Base-by-base conservation (phyloP, 495 filamentous ascomycete genomes). In the Diplogelasinospora grovesii region DNA sequence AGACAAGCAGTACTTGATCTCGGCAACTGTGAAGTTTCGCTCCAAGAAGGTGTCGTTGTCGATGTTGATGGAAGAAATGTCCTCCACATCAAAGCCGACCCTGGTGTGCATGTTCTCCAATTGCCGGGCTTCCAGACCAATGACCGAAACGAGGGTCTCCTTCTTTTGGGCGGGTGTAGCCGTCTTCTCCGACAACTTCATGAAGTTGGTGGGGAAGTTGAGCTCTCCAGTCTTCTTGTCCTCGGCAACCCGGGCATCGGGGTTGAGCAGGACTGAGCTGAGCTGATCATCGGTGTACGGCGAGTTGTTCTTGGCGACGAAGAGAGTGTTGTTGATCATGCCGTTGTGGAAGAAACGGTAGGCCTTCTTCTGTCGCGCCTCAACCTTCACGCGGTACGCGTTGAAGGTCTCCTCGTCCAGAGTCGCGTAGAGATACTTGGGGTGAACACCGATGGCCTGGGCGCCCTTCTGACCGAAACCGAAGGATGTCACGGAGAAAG, bases 381-480 rank as follows among this genome's bases (percentile, higher is more conserved):
- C 80, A 15, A 95, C 89, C 72, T 93, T 97, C 52, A 68, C 64
- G 57, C 81, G 82, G 75, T 99, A 99, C 33, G 75, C 69, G 31
- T 79, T 61, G 65, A 83, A 97, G 34, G 88, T 83, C 20, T 82
- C 69, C 64, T 85, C 75, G 62, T 96, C 89, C 22, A 99, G 85
- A n/a, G 84, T 81, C 21, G 93, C 92, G 57, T 82, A 99, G 40
- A 99, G 80, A 61, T 97, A 99, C 62, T 82, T 89, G 41, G 92
- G 86, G 61, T 97, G 90, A 37, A 99, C 84, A 66, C 90, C 93
- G 59, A 99, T 89, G 31, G 83, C 89, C 67, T 97, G 93, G 35
- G 92, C 88, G 55, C 92, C 92, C 78, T 97, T 97, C 65, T 99
- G 92, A 44, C 92, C 92, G 70, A 99, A 99, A 64, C 92, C 92